Evolutionary conservation across 192 early-diverging fungal species (phyloP).

Genomic region (Rhizoclosmatium globosum): DNA sequence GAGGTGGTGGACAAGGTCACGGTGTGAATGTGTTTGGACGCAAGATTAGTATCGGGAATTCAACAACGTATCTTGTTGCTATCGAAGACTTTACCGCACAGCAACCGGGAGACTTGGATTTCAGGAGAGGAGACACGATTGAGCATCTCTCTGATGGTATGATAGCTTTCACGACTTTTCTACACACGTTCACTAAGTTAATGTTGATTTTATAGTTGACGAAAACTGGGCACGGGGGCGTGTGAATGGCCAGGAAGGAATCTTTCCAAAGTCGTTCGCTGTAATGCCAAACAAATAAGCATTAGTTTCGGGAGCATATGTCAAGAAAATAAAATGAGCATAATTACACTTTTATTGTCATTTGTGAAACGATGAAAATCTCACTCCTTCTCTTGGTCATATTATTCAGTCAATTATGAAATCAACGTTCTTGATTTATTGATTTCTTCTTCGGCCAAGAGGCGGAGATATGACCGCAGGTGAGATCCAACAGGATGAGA

Average conservation of each 20-base stretch:
- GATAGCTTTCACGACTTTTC: not conserved
- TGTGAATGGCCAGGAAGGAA: conserved; percentile 23
- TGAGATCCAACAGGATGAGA: no score
- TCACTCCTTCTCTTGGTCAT: not conserved
- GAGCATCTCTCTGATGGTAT: conserved; percentile 24
- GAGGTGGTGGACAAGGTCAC: conserved; percentile 24
- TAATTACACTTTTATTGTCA: not conserved
- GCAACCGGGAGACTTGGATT: conserved; percentile 23
- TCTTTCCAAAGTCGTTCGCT: conserved; percentile 31
- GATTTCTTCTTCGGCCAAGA: no score
- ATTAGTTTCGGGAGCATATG: no score
- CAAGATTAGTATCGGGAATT: conserved; percentile 26
- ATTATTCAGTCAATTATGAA: not conserved
- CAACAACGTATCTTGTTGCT: not conserved
- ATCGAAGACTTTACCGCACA: conserved; percentile 20
- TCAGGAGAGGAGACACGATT: conserved; percentile 21
- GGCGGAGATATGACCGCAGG: no score
- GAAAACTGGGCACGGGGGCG: conserved; percentile 23
- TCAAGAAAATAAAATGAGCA: no score
- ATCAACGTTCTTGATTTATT: no score
- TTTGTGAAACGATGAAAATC: not conserved
- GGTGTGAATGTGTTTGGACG: conserved; percentile 13
- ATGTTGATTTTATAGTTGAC: conserved; percentile 3
- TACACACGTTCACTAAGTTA: not conserved
- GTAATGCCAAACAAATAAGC: not conserved